Percentiles rank a stretch among this genome's conserved stretches.
Conservation (phyloP, 2,329 filamentous ascomycete species). For the Shiraia sp. region DNA sequence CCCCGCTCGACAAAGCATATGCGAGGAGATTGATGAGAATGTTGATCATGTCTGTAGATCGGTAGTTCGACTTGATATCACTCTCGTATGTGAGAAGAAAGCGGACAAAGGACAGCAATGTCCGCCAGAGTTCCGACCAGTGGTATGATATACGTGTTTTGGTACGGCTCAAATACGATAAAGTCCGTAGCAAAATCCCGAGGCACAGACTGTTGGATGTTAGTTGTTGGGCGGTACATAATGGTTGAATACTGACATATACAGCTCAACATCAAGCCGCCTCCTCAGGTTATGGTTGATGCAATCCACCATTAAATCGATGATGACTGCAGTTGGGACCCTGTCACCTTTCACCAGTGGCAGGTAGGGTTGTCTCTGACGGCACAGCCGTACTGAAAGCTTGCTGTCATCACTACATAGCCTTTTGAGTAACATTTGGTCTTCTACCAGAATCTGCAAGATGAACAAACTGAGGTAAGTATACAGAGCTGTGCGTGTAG, state of each 20-base stretch:
- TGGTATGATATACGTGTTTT: conserved; percentile 84
- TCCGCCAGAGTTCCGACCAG: conserved; percentile 94
- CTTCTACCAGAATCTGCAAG: conserved; percentile 83
- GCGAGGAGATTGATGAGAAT: conserved; percentile 81
- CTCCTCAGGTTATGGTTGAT: conserved; percentile 92
- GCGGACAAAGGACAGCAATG: conserved; percentile 81
- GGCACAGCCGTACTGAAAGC: conserved; percentile 76
- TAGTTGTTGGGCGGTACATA: not conserved
- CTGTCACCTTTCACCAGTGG: conserved; percentile 75
- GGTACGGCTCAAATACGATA: conserved; percentile 82
- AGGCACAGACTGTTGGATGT: conserved; percentile 64
- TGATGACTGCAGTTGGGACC: conserved; percentile 71
- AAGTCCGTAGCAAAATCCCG: conserved; percentile 77
- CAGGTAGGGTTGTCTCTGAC: conserved; percentile 84
- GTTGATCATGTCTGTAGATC: conserved; percentile 75
- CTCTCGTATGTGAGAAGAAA: conserved; percentile 86
- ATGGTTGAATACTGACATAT: conserved; percentile 56
- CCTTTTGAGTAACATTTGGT: conserved; percentile 77
- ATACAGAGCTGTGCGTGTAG: conserved; percentile 76
- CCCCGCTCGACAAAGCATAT: conserved; percentile 81
- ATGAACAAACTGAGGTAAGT: conserved; percentile 84
- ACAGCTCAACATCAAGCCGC: conserved; percentile 81
- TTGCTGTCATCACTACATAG: conserved; percentile 81
- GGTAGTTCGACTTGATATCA: conserved; percentile 71
- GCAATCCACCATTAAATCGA: conserved; percentile 87